Evolutionary conservation across 176 grass and related monocot genomes (phyloP).

Genomic region (Juncus inflexus): DNA sequence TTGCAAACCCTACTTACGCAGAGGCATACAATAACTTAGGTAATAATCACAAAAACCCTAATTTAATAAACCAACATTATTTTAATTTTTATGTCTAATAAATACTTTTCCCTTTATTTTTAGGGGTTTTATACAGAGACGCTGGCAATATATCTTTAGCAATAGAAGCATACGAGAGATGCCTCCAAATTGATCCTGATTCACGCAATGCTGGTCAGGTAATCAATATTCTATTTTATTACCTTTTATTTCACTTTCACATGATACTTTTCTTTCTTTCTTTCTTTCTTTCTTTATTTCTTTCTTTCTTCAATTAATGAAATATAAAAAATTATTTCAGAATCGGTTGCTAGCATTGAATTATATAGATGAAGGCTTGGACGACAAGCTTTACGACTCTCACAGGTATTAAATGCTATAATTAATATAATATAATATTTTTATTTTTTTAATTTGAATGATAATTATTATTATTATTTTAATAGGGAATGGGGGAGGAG

Average conservation of each 20-base stretch:
- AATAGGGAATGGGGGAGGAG: slow-evolving; percentile 83
- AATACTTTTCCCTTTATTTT: slow-evolving; percentile 7
- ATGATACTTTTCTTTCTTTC: background rate
- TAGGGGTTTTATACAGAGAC: slow-evolving; percentile 99
- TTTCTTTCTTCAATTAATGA: slow-evolving; percentile 10
- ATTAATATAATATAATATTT: background rate
- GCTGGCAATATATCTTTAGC: slow-evolving; percentile 84
- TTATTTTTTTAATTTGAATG: background rate
- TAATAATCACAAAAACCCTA: slow-evolving; percentile 26
- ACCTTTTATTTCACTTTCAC: slow-evolving; percentile 15
- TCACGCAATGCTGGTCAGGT: slow-evolving; percentile 99
- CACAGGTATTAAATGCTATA: slow-evolving; percentile 52
- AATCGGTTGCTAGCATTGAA: slow-evolving; percentile 98
- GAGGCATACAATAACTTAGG: slow-evolving; percentile 99
- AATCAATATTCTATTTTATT: slow-evolving; percentile 18
- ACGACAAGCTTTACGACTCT: slow-evolving; percentile 91
- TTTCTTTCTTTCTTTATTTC: slow-evolving; percentile 31
- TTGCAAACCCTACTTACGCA: slow-evolving; percentile 76
- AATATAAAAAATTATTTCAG: slow-evolving; percentile 45
- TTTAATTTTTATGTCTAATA: slow-evolving; percentile 5
- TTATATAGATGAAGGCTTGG: slow-evolving; percentile 84
- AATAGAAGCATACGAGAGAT: slow-evolving; percentile 90
- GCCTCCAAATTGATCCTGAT: slow-evolving; percentile 96
- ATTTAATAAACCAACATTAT: background rate
- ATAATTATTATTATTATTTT: slow-evolving; percentile 5